These are phyloP conservation scores for Singerocomus inundabilis DNA, from an alignment of 1,284 basidiomycete genomes.

Conservation along the genomic window DNA sequence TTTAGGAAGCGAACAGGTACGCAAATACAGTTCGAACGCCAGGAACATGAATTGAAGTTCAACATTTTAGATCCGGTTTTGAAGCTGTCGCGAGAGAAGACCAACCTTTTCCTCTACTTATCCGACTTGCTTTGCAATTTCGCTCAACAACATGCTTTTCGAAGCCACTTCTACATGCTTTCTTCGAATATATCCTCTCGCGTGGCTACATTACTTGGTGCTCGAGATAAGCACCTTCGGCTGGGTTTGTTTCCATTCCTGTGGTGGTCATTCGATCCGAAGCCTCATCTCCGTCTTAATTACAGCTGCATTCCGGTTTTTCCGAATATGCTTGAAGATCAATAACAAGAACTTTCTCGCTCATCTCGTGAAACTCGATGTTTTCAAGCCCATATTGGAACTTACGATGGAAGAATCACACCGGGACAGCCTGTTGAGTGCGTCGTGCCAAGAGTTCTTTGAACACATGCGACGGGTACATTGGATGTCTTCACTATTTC, in stretches of 20 bases:
- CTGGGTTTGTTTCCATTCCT: constrained; percentile 58
- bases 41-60: neutral
- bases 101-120: constrained; percentile 77
- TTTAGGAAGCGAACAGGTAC: constrained; percentile 63
- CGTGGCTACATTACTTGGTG: constrained; percentile 76
- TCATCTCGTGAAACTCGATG: constrained; percentile 83
- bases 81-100: constrained; percentile 65
- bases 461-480: constrained; percentile 84
- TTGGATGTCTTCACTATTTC: constrained; percentile 11
- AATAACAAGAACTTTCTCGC: constrained; percentile 86
- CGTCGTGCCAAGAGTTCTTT: constrained; percentile 94
- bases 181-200: constrained; percentile 72
- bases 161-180: constrained; percentile 88
- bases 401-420: constrained; percentile 79
- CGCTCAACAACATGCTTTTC: constrained; percentile 83
- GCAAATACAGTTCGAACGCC: constrained; percentile 19
- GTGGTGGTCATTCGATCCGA: constrained; percentile 8
- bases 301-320: constrained; percentile 86
- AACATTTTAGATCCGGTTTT: constrained; percentile 46
- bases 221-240: constrained; percentile 88
- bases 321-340: constrained; percentile 81
- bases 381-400: constrained; percentile 81
- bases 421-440: constrained; percentile 90
- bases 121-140: constrained; percentile 92
- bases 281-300: constrained; percentile 9